A percentile compares a stretch with the other conserved stretches of the same genome.
phyloP scores from a whole-genome alignment of 768 basidiomycete species.

The Udeniomyces megalosporus region DNA sequence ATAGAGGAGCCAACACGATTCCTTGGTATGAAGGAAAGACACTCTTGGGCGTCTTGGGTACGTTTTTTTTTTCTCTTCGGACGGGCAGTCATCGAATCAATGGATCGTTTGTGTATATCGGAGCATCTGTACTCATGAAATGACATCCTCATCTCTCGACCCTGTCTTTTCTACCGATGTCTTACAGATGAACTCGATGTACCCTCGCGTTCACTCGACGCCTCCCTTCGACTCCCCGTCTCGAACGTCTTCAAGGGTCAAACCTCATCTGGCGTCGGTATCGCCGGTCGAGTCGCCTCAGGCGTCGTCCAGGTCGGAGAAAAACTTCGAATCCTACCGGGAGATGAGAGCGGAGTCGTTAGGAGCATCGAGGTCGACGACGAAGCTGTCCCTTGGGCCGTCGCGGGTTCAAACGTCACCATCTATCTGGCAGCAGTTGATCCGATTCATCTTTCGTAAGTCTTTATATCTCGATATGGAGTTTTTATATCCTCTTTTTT shows the following conservation, averaged over 20 bases:
- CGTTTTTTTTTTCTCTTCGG: conserved; percentile 1
- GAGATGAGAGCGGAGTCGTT: conserved; percentile 74
- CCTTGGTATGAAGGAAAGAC: conserved; percentile 78
- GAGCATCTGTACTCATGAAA: no score
- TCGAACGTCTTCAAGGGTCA: conserved; percentile 90
- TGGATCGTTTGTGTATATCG: neutral
- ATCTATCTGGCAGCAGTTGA: conserved; percentile 71
- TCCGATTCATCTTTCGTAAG: conserved; percentile 49
- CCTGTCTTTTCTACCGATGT: neutral
- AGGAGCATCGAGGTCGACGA: conserved; percentile 67
- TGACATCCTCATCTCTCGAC: neutral
- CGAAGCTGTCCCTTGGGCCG: conserved; percentile 62
- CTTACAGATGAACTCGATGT: conserved; percentile 59
- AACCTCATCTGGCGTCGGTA: conserved; percentile 49
- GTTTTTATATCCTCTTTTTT: neutral
- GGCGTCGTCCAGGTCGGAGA: conserved; percentile 90
- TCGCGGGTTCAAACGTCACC: conserved; percentile 77
- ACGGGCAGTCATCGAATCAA: neutral
- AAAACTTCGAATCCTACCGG: conserved; percentile 66
- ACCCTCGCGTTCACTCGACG: conserved; percentile 55
- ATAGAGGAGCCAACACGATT: conserved; percentile 37
- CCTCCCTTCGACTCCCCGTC: conserved; percentile 70
- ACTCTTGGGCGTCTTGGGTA: conserved; percentile 67
- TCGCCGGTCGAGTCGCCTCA: conserved; percentile 67
- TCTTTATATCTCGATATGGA: neutral